Evolutionary conservation across 192 early-diverging fungal species (phyloP).

Genomic region (Podila clonocystis): DNA sequence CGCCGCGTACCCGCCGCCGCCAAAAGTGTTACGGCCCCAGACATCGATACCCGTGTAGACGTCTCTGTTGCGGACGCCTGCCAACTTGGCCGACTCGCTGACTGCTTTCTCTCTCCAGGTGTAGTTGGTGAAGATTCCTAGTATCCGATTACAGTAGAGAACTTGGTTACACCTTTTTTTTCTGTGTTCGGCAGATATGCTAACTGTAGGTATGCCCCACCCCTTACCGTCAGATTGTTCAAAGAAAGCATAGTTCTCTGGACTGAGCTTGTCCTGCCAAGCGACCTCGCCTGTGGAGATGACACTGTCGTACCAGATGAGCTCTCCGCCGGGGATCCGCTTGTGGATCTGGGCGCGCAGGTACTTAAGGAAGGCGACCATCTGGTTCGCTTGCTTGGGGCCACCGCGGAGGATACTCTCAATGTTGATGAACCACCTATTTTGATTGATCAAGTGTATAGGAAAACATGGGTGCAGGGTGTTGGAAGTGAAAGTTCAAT

Average conservation of each 20-base stretch:
- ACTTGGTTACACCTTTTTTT: too few relatives aligned
- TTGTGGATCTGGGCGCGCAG: conserved; percentile 57
- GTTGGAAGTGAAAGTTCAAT: too few relatives aligned
- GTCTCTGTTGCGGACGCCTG: conserved; percentile 50
- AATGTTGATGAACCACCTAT: conserved; percentile 67
- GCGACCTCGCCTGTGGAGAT: conserved; percentile 52
- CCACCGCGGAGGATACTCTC: conserved; percentile 58
- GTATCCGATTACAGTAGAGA: too few relatives aligned
- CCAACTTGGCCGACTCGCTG: conserved; percentile 34
- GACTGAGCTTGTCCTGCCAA: conserved; percentile 69
- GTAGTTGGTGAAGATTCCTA: conserved; percentile 42
- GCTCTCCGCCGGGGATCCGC: conserved; percentile 55
- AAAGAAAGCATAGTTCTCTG: conserved; percentile 64
- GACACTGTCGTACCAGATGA: conserved; percentile 75
- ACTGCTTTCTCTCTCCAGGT: conserved; percentile 40
- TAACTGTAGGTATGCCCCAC: conserved; percentile 44
- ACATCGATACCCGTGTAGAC: conserved; percentile 74
- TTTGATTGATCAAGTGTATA: not conserved
- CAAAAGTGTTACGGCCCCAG: conserved; percentile 62
- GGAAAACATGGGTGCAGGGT: too few relatives aligned
- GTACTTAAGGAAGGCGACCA: conserved; percentile 55
- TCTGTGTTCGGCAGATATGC: not conserved
- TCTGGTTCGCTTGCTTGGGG: conserved; percentile 30
- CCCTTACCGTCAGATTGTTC: conserved; percentile 57
- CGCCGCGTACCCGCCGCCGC: conserved; percentile 23